Base-by-base conservation (phyloP, 2,329 filamentous ascomycete genomes). In the Ophiostoma fasciatum region DNA sequence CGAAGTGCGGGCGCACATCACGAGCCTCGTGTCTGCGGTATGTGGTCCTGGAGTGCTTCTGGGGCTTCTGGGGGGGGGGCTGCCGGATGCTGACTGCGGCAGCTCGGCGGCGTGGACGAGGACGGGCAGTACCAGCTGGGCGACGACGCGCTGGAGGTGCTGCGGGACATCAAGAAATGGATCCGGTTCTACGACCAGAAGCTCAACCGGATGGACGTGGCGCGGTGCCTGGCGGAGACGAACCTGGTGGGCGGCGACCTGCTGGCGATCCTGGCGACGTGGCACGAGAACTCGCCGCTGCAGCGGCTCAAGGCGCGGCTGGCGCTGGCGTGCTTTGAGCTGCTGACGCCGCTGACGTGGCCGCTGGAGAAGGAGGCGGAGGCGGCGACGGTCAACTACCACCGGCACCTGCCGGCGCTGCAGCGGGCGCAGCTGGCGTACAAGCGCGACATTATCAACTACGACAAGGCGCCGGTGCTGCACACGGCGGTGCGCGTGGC, bases 161-260 rank as follows among this genome's bases (percentile, higher is more conserved):
- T 98, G 39, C 85, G 88, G 43, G 90, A 98, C 59, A 68, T 98
- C 37, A 88, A 90, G 53, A 79, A 80, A 71, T 98, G 90, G 90
- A 70, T 98, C 46, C 85, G 84, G 48, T 74, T 94, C 44, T 90
- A 90, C 64, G 87, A 94, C 56, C 82, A 93, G 53, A 92, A 92
- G 55, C 75, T 79, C 45, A 92, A 94, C 53, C 79, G 88, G 46
- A 80, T 93, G 66, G 90, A 98, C 53, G 90, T 98, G 41, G 87
- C 88, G 42, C 72, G 90, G 59, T 94, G 85, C 55, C 66, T 96
- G 46, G 78, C 84, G 51, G 85, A 96, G 56, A 81, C 85, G 30
- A 94, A 94, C 51, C 59, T 98, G n/a, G 73, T 96, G 38, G 79
- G 79, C 51, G 82, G 83, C 34, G 90, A 98, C 56, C 60, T 98